These are phyloP conservation scores for Eremothecium sinecaudum DNA, from an alignment of 1,139 yeast genomes.

Conservation along the genomic window DNA sequence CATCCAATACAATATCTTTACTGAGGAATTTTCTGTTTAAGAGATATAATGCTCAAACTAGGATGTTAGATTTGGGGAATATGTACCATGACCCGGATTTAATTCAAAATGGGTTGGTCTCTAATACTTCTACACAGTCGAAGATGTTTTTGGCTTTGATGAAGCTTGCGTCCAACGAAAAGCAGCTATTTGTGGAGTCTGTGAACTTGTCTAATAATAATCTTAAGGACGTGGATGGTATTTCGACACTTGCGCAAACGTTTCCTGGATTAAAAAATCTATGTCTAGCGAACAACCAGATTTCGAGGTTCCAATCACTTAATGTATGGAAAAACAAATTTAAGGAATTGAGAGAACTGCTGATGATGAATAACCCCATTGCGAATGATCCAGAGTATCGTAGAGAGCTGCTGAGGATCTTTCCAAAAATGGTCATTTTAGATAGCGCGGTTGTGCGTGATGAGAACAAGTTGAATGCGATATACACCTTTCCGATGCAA, in stretches of 20 bases:
- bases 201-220: constrained; percentile 68
- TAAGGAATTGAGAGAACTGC: constrained; percentile 60
- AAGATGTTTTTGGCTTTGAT: constrained; percentile 88
- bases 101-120: constrained; percentile 55
- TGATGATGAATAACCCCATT: constrained; percentile 73
- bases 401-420: constrained; percentile 54
- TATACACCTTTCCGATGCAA: constrained; percentile 44
- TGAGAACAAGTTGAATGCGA: constrained; percentile 47
- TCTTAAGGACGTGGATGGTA: constrained; percentile 50
- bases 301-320: constrained; percentile 48
- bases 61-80: constrained; percentile 61
- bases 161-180: constrained; percentile 57
- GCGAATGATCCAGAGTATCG: constrained; percentile 43
- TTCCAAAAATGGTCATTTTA: constrained; percentile 69
- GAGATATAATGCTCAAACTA: constrained; percentile 56
- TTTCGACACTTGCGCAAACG: constrained; percentile 60
- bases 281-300: constrained; percentile 67
- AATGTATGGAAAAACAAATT: constrained; percentile 77
- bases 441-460: constrained; percentile 75
- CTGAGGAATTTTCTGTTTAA: constrained; percentile 52
- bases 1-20: constrained; percentile 47
- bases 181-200: constrained; percentile 47
- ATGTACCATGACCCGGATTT: constrained; percentile 61
- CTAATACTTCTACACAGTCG: constrained; percentile 47
- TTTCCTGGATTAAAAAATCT: constrained; percentile 72